A percentile compares a stretch with the other conserved stretches of the same genome.
These are phyloP conservation scores for Chaetomidium leptoderma DNA, from an alignment of 495 filamentous ascomycete species.

Conservation along the genomic window DNA sequence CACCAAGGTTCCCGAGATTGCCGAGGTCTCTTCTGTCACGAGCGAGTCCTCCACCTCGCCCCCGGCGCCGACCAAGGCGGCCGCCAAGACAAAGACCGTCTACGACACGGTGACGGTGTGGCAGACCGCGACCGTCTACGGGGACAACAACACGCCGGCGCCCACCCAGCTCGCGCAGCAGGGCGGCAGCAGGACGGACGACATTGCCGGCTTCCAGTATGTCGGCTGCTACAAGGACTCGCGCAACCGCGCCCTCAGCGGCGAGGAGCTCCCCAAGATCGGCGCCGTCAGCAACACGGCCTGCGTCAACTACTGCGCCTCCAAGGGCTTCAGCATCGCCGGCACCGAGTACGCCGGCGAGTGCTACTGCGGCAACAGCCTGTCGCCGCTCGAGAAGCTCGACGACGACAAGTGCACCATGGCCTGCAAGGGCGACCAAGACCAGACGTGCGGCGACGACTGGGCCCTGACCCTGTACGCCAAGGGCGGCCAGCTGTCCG, in stretches of 20 bases:
- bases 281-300: conserved; percentile 52
- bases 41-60: conserved; percentile 36
- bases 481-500: conserved; percentile 26
- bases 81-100: conserved; percentile 31
- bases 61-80: conserved; percentile 27
- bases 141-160: conserved; percentile 25
- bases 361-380: conserved; percentile 59
- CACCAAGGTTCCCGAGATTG: not conserved
- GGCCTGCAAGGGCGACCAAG: conserved; percentile 42
- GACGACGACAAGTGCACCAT: conserved; percentile 42
- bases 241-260: conserved; percentile 35
- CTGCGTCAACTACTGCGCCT: conserved; percentile 56
- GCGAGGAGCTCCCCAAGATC: conserved; percentile 40
- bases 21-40: too few relatives aligned
- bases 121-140: conserved; percentile 51
- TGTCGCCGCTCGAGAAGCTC: conserved; percentile 37
- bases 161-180: conserved; percentile 17
- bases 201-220: conserved; percentile 30
- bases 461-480: conserved; percentile 42
- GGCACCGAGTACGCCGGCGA: conserved; percentile 63
- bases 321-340: conserved; percentile 48
- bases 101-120: conserved; percentile 38
- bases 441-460: conserved; percentile 45
- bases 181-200: not conserved
- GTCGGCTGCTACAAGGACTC: conserved; percentile 36